Evolutionary conservation across 2,329 filamentous ascomycete genomes (phyloP).

Genomic region (Oidium heveae): DNA sequence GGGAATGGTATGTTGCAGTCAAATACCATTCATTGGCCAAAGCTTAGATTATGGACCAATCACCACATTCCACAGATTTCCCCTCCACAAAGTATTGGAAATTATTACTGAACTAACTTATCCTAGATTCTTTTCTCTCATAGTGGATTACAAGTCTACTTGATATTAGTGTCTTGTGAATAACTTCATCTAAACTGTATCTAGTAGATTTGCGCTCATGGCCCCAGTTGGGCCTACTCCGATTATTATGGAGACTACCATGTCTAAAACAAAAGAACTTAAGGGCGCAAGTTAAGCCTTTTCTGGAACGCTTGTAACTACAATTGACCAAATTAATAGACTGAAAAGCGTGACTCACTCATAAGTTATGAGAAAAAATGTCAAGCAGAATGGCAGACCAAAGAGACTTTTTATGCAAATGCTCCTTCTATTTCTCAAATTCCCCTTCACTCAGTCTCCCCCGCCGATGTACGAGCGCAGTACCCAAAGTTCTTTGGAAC

Average conservation of each 20-base stretch:
- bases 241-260: slow-evolving; percentile 8
- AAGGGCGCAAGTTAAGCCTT: slow-evolving; percentile 22
- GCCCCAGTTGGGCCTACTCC: too few relatives aligned
- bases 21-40: too few relatives aligned
- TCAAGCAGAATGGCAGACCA: slow-evolving; percentile 59
- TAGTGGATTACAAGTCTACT: too few relatives aligned
- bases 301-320: slow-evolving; percentile 6
- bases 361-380: slow-evolving; percentile 78
- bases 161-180: too few relatives aligned
- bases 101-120: too few relatives aligned
- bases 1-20: too few relatives aligned
- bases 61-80: too few relatives aligned
- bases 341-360: slow-evolving; percentile 65
- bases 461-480: slow-evolving; percentile 52
- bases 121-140: too few relatives aligned
- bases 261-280: slow-evolving; percentile 35
- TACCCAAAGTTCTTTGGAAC: slow-evolving; percentile 79
- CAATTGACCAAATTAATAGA: slow-evolving; percentile 20
- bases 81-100: too few relatives aligned
- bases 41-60: too few relatives aligned
- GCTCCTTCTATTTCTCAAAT: slow-evolving; percentile 59
- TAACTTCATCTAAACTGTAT: too few relatives aligned
- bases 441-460: slow-evolving; percentile 45
- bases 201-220: too few relatives aligned
- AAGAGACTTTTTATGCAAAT: slow-evolving; percentile 59